Evolutionary conservation across 306 rosid genomes (phyloP).

Genomic region (Sphenostylis stenocarpa): DNA sequence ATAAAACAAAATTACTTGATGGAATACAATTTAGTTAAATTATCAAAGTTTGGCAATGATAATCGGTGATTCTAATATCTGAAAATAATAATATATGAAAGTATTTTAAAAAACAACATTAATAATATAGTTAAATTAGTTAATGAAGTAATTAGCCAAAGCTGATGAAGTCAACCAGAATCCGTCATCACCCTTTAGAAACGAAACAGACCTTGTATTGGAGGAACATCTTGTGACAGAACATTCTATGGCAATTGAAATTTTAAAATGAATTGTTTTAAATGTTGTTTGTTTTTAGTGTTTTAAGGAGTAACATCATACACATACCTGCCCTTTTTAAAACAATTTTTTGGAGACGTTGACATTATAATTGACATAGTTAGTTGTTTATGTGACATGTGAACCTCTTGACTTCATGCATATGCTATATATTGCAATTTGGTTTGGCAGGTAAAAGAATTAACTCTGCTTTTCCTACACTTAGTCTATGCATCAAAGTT

Average conservation of each 20-base stretch:
- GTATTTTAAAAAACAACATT: background rate
- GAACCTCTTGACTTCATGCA: conserved; percentile 29
- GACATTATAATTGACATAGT: conserved; percentile 5
- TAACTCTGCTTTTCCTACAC: background rate
- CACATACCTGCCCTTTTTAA: background rate
- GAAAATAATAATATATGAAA: too few relatives aligned
- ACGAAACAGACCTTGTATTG: background rate
- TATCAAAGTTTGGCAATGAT: too few relatives aligned
- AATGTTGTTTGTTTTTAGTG: background rate
- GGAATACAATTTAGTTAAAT: too few relatives aligned
- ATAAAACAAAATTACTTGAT: too few relatives aligned
- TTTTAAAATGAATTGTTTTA: background rate
- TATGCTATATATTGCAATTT: background rate
- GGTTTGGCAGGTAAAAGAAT: conserved; percentile 3
- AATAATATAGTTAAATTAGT: background rate
- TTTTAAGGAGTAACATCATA: background rate
- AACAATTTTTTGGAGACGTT: background rate
- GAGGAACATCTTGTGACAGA: background rate
- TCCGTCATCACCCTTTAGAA: background rate
- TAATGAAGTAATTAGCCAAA: background rate
- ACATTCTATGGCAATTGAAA: background rate
- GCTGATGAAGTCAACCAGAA: background rate
- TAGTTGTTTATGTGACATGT: conserved; percentile 24
- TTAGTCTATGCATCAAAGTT: background rate
- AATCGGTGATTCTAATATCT: too few relatives aligned